Base-by-base conservation (phyloP, 352 stramenopile species). In the Globisporangium nodosum region DNA sequence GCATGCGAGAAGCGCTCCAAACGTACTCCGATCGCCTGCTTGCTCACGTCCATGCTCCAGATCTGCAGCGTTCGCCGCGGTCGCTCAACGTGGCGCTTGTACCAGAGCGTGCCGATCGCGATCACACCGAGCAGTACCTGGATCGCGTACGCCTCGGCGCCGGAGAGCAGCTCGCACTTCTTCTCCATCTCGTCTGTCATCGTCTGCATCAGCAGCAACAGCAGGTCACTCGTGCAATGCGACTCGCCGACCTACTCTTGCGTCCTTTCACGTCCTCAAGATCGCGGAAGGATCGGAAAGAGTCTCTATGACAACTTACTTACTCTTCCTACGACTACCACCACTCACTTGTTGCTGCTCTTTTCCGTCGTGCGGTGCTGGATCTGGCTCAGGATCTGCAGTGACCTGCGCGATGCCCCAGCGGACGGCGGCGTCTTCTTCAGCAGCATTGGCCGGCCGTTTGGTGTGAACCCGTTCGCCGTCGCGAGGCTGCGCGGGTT, bases 311-410 rank as follows among this genome's bases (percentile, higher is more conserved):
- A 42, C 35, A 42, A 4, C 9, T 42, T 42, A 40, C 35, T 12
- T 15, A 15, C 9, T 11, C 33, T 11, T 11, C 33, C 9, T 6
- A 37, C 9, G 9, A 6, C 12, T 15, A 13, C 35, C 12, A 42
- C 35, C 12, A 42, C 35, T 42, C 35, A 1, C 11, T 15, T 15
- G 8, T 43, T 43, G 37, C 12, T 43, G 13, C 37, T 43, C 37
- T 15, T 43, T 13, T 43, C 37, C 37, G 37, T 15, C 37, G 69
- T 71, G 60, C 70, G 74, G 68, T 87, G 74, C 58, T 85, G 76
- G 53, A 94, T 90, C 56, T 92, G 77, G 66, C 84, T 94, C 30
- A 94, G 65, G 54, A 94, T 94, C 59, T 94, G 83, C 20, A 94
- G 70, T 33, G 81, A 90, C 39, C 84, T 65, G 12, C 80, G 61